Evolutionary conservation across 1,284 basidiomycete species (phyloP), one percentile per base, ranked within the genome.

Genomic region (Ustanciosporium gigantosporum): DNA sequence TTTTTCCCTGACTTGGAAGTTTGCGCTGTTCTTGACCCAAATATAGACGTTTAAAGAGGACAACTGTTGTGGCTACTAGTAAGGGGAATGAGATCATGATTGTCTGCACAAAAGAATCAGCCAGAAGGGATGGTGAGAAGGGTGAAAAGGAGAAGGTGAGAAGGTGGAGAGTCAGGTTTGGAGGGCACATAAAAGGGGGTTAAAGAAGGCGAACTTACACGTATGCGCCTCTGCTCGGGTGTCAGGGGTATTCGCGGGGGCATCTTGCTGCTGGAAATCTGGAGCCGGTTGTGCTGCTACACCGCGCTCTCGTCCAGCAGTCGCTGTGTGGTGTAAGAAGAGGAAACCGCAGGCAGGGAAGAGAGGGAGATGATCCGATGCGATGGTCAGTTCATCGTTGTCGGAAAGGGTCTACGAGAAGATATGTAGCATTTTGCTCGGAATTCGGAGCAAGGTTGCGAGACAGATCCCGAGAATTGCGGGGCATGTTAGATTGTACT

Each of bases 1-100:
- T 55, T 22, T 55, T 59, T 1, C 61, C 56, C 3, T 52, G 55
- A n/a, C 27, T 32, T 6, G 69, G 68, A 3, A 72, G 43, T 16
- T 52, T 62, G 3, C 58, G 37, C 41, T 73, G 72, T 44, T 74
- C 65, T 34, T 72, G 65, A 20, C 72, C 72, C 5, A 74, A 37
- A 25, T 70, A 73, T 9, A 74, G 58, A 11, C 72, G 56, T 41
- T 73, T 74, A 52, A 68, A 65, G 6, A 74, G 62, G 17, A 74
- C 64, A 8, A 68, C 67, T 13, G 46, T 39, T 2, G 66, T 65
- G 3, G 56, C 66, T 15, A 68, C 56, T 13, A 65, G 44, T 1
- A 68, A 31, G 0, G 66, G 66, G 31, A 68, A 60, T 0, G 51
- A 52, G 37, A 65, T 36, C 59, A 65, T 57, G 3, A 68, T 65